A percentile compares a stretch with the other conserved stretches of the same genome.
These are phyloP conservation scores for Pelargonium fulgidum DNA, from an alignment of 441 rosid species.

Conservation along the genomic window DNA sequence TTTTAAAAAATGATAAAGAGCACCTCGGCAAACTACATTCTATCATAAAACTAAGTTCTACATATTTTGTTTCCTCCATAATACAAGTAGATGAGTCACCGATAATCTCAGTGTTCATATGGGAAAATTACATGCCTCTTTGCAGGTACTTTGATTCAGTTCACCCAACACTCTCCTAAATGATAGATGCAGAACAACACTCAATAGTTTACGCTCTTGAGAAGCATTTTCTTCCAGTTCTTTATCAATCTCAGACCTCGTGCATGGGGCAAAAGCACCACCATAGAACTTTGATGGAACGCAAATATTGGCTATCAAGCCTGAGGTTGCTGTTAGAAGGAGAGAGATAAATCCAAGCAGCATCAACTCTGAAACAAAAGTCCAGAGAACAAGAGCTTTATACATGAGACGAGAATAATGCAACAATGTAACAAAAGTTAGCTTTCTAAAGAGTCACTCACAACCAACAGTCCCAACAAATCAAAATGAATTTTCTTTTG, in stretches of 20 bases:
- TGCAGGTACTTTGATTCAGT: constrained; percentile 46
- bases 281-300: constrained; percentile 74
- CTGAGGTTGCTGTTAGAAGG: constrained; percentile 74
- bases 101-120: constrained; percentile 9
- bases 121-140: constrained; percentile 43
- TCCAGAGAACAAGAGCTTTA: constrained; percentile 11
- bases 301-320: constrained; percentile 65
- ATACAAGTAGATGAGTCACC: constrained; percentile 10
- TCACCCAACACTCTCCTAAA: constrained; percentile 49
- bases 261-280: constrained; percentile 65
- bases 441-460: constrained; percentile 6
- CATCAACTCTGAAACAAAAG: constrained; percentile 66
- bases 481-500: background rate
- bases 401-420: constrained; percentile 17
- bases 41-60: constrained; percentile 2
- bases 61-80: background rate
- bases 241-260: constrained; percentile 44
- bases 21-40: constrained; percentile 1
- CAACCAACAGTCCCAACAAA: background rate
- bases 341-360: constrained; percentile 95
- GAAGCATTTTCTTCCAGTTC: constrained; percentile 39
- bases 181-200: constrained; percentile 30
- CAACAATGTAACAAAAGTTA: background rate
- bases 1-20: constrained; percentile 3
- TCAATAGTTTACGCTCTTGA: constrained; percentile 44